phyloP scores from a whole-genome alignment of 306 rosid species.

The Pyrus pyrifolia region DNA sequence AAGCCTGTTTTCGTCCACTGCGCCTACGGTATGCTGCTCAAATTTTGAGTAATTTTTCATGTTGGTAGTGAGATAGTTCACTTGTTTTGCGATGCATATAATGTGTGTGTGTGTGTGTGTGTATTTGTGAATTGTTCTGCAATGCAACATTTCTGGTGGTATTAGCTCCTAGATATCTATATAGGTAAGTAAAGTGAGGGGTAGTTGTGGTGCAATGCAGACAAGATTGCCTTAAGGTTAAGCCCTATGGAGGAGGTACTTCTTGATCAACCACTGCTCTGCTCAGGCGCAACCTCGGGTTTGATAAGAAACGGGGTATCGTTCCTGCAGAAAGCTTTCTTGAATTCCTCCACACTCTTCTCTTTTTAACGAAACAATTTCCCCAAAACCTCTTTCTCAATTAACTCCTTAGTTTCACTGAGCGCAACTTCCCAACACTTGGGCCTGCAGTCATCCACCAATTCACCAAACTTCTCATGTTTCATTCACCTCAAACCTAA shows the following conservation, averaged over 20 bases:
- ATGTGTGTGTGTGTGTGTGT: too few species aligned
- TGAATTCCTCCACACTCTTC: too few species aligned
- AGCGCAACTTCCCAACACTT: too few species aligned
- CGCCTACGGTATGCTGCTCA: slow-evolving; percentile 55
- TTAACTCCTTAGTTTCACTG: too few species aligned
- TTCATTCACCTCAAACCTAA: too few species aligned
- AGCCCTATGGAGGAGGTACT: not conserved
- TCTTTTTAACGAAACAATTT: too few species aligned
- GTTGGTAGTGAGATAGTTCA: not conserved
- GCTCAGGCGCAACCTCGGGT: not conserved
- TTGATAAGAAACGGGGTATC: not conserved
- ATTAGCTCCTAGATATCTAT: not conserved
- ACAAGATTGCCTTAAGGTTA: not conserved
- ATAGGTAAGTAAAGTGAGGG: not conserved
- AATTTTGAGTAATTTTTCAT: not conserved
- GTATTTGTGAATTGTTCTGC: too few species aligned
- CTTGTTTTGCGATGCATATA: not conserved
- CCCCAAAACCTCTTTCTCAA: too few species aligned
- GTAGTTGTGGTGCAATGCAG: not conserved
- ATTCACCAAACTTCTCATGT: too few species aligned
- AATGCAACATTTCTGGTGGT: too few species aligned
- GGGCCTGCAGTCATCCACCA: too few species aligned
- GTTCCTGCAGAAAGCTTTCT: not conserved
- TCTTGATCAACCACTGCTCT: not conserved
- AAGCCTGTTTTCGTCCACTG: slow-evolving; percentile 78